Conservation (phyloP, 2,329 filamentous ascomycete species). For the Davidsoniella neocaledoniae region DNA sequence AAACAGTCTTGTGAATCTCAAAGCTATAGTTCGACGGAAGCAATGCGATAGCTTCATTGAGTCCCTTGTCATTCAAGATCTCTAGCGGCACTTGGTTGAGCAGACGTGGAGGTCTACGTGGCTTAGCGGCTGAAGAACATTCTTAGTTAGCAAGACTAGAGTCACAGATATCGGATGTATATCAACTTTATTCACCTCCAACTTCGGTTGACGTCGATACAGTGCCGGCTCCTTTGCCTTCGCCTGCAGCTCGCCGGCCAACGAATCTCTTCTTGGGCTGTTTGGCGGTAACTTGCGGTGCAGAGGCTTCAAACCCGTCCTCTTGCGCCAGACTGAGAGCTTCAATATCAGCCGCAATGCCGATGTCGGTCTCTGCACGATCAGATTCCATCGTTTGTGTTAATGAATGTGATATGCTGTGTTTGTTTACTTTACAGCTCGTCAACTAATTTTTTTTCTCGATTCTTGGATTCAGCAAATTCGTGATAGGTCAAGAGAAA, state of each 20-base stretch:
- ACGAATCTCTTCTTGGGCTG: conserved; percentile 89
- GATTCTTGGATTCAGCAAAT: conserved; percentile 1
- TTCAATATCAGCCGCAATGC: conserved; percentile 50
- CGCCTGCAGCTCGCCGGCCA: conserved; percentile 53
- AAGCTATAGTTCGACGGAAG: conserved; percentile 96
- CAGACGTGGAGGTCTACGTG: conserved; percentile 58
- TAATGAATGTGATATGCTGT: background rate
- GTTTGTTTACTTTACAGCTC: background rate
- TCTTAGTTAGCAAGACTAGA: background rate
- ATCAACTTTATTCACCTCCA: conserved; percentile 3
- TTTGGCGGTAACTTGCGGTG: conserved; percentile 21
- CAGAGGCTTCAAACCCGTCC: background rate
- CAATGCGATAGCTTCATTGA: conserved; percentile 74
- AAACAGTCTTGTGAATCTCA: conserved; percentile 95
- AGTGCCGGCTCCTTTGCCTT: conserved; percentile 23
- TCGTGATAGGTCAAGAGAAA: conserved; percentile 5
- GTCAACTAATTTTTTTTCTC: background rate
- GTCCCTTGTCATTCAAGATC: conserved; percentile 68
- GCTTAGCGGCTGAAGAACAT: conserved; percentile 41
- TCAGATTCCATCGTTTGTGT: conserved; percentile 53
- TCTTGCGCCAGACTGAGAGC: conserved; percentile 19
- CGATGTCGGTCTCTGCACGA: conserved; percentile 51
- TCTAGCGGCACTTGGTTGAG: conserved; percentile 80
- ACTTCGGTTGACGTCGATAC: conserved; percentile 10
- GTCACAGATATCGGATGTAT: background rate